Percentiles rank a stretch among this genome's conserved stretches.
These are phyloP conservation scores for Monilinia laxa DNA, from an alignment of 2,329 filamentous ascomycete species.

Conservation along the genomic window DNA sequence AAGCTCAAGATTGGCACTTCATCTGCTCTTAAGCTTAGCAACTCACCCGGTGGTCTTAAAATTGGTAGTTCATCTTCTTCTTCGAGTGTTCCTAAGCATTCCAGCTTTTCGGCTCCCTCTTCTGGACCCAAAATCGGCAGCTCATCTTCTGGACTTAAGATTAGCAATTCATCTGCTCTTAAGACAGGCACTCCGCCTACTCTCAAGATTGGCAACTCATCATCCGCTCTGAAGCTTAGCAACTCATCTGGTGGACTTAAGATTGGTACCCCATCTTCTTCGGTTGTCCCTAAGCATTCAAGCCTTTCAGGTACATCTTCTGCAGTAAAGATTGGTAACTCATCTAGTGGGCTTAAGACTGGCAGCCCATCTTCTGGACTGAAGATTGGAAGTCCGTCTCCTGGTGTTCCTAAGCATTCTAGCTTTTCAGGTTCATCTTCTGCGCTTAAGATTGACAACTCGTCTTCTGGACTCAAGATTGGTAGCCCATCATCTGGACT, in stretches of 20 bases:
- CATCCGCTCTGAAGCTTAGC: background rate
- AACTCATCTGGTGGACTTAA: background rate
- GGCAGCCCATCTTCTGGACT: background rate
- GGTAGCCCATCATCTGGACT: background rate
- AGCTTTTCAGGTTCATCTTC: background rate
- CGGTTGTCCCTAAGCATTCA: background rate
- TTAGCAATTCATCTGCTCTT: background rate
- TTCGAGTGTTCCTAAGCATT: too few species aligned
- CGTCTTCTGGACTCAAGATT: background rate
- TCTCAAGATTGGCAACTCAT: slow-evolving; percentile 5
- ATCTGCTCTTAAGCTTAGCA: background rate
- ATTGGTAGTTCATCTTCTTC: background rate
- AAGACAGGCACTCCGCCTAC: background rate
- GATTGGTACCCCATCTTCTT: background rate
- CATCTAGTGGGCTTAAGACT: slow-evolving; percentile 4
- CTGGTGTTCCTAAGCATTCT: too few species aligned
- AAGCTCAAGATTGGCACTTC: slow-evolving; percentile 17
- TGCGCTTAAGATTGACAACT: slow-evolving; percentile 2
- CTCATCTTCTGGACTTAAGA: background rate
- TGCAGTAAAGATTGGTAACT: background rate
- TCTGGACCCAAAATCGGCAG: slow-evolving; percentile 4
- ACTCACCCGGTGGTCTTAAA: background rate
- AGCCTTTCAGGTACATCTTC: background rate
- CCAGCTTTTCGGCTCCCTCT: background rate
- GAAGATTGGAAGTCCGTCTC: background rate